phyloP scores from a whole-genome alignment of 1,284 basidiomycete species.

The Fomitopsis palustris region DNA sequence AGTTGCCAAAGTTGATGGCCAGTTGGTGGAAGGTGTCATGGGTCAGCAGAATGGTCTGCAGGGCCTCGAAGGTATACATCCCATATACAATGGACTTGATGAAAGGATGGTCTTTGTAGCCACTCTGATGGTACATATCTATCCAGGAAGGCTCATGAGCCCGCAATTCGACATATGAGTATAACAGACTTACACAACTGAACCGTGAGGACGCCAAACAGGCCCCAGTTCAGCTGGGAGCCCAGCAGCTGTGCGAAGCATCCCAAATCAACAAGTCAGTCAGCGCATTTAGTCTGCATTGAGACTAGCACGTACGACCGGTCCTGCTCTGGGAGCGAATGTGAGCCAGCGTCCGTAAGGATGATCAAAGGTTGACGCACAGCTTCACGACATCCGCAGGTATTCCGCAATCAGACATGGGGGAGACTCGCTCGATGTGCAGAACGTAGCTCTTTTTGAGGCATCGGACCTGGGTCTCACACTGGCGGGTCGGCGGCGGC shows the following conservation, averaged over 20 bases:
- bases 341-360: not conserved
- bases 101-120: constrained; percentile 20
- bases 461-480: too few relatives aligned
- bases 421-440: not conserved
- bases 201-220: constrained; percentile 20
- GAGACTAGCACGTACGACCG: not conserved
- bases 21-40: not conserved
- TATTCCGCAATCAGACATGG: not conserved
- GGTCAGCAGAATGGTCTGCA: not conserved
- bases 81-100: constrained; percentile 18
- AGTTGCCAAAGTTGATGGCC: not conserved
- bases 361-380: not conserved
- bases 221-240: constrained; percentile 23
- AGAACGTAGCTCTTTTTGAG: not conserved
- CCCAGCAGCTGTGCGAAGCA: constrained; percentile 9
- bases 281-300: not conserved
- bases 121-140: constrained; percentile 27
- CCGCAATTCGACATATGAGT: too few relatives aligned
- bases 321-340: not conserved
- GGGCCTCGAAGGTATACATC: not conserved
- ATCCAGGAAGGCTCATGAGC: not conserved
- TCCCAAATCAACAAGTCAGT: too few relatives aligned
- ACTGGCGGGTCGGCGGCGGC: too few relatives aligned
- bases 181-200: constrained; percentile 16
- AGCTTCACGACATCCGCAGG: not conserved